Base-by-base conservation (phyloP, 805 yeast genomes). In the Starmerella bombi region DNA sequence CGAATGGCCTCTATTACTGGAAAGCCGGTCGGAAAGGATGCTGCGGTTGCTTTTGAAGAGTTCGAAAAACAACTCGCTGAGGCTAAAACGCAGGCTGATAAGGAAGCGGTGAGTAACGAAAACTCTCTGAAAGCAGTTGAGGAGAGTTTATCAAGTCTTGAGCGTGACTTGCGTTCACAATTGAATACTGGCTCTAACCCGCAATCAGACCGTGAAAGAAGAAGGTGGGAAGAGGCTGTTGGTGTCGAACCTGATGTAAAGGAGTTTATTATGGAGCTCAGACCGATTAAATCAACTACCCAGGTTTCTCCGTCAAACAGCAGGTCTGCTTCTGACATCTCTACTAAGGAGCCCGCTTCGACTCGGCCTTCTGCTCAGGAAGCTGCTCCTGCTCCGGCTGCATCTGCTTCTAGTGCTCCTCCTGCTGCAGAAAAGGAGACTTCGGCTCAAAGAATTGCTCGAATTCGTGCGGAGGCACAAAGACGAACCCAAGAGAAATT, bases 1-100 rank as follows among this genome's bases (percentile, higher is more conserved):
- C 72, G 94, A 50, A 85, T 88, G 93, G 93, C 94, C 22, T 83
- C 88, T 3, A 70, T 88, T 53, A 86, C 96, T 0, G 95, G 95
- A 5, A 79, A 76, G 53, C 65, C 72, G 6, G 63, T 67, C 3
- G 63, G 63, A 5, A 17, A 17, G 6, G 28, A 37, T 25, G 58
- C 64, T 32, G 68, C 66, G 19, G 59, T 53, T 12, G 64, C 59
- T 7, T 67, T 71, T 50, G 73, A 74, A 30, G 71, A 67, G 38
- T 70, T 74, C 37, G 83, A 77, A 45, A 58, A 63, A 5, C 62
- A 65, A 36, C 66, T 78, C 46, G 69, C 67, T 37, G 69, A 66
- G 43, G 78, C 74, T 37, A 60, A 70, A 18, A 65, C 69, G 17
- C 62, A 59, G 19, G 70, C 77, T n/a, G 67, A 66, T 29, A 59